Base-by-base conservation (phyloP, 2,329 filamentous ascomycete genomes). In the Xylaria sp. region DNA sequence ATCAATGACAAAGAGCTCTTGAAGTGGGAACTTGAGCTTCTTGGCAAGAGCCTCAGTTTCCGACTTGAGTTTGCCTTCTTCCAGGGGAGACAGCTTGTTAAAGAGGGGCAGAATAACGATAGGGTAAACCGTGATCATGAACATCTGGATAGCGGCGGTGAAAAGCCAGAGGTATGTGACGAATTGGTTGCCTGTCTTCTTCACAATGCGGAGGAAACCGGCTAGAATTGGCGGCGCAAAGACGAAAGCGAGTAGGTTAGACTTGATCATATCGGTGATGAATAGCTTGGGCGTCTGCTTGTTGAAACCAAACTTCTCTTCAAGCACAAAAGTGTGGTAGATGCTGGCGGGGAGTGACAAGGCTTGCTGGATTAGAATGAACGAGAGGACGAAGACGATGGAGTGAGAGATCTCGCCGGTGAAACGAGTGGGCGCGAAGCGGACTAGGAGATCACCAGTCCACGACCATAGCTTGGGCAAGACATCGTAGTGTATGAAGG, bases 121-220 rank as follows among this genome's bases (percentile, higher is more conserved):
- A 0, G 96, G 96, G 83, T 98, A 99, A 79, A 98, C 92, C 54
- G 96, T 97, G 77, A 98, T 97, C 83, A 93, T 94, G 80, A 96
- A 95, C 71, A 98, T 87, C 83, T 98, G 96, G 48, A 99, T 89
- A 66, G 88, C 91, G 69, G 97, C 90, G 74, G 92, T 91, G 78
- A 99, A 98, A 68, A 96, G 83, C 94, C 95, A 99, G 66, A 99
- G 89, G 80, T 98, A 99, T 84, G 97, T 97, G 86, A 98, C 98
- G 87, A 99, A 99, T 78, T 91, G 89, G 78, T 92, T 93, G 73
- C 96, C 96, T 13, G 97, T 98, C 83, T 92, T 93, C 82, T 97
- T 91, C 76, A 99, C 92, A 78, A 99, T 99, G 80, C 92, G 89
- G 77, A 98, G 88, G 85, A 99, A 97, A 50, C 91, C 96, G 73